Evolutionary conservation across 2,329 filamentous ascomycete species (phyloP).

Genomic region (Cladosporium oxysporum): DNA sequence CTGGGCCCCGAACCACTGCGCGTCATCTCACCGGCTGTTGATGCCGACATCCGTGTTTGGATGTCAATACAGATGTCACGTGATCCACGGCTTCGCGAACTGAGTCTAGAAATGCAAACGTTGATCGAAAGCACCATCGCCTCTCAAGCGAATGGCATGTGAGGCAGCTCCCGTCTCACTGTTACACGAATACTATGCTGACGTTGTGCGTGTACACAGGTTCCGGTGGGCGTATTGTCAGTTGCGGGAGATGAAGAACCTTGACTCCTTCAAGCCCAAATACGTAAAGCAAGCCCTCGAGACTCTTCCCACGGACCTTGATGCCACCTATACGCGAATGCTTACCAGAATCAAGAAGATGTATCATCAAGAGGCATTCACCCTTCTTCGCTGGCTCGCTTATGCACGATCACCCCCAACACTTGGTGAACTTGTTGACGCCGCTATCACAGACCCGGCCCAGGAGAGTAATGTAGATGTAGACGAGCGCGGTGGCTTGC

Average conservation of each 20-base stretch:
- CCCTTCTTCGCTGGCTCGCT: slow-evolving; percentile 27
- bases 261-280: too few relatives aligned
- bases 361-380: slow-evolving; percentile 22
- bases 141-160: slow-evolving; percentile 32
- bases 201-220: too few relatives aligned
- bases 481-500: slow-evolving; percentile 20
- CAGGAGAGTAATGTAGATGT: slow-evolving; percentile 23
- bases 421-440: slow-evolving; percentile 28
- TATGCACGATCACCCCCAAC: slow-evolving; percentile 25
- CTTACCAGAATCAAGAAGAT: slow-evolving; percentile 23
- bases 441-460: slow-evolving; percentile 23
- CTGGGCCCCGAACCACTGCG: slow-evolving; percentile 20
- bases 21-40: slow-evolving; percentile 16
- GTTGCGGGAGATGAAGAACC: slow-evolving; percentile 31
- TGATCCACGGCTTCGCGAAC: slow-evolving; percentile 21
- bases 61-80: slow-evolving; percentile 24
- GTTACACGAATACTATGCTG: too few relatives aligned
- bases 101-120: slow-evolving; percentile 20
- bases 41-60: slow-evolving; percentile 26
- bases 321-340: slow-evolving; percentile 33
- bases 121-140: slow-evolving; percentile 27
- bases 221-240: slow-evolving; percentile 34
- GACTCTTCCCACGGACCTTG: slow-evolving; percentile 27
- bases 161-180: too few relatives aligned
- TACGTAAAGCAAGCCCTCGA: slow-evolving; percentile 23